phyloP scores from a whole-genome alignment of 176 grass and related monocot species.

The Dactylis glomerata region DNA sequence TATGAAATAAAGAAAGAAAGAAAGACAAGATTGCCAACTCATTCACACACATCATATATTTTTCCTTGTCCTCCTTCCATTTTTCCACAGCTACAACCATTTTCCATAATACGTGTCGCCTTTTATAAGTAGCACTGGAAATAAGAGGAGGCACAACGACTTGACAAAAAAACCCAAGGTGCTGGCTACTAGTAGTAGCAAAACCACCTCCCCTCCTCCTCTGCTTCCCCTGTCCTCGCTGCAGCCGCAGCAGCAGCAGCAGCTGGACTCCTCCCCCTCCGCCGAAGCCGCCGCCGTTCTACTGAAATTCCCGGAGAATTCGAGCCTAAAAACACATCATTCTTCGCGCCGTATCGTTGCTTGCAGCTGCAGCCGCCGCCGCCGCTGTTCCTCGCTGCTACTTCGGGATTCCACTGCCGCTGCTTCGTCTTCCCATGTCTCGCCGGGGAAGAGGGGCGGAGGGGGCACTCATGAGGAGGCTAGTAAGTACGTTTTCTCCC shows the following conservation, averaged over 20 bases:
- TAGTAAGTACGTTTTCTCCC: slow-evolving; percentile 73
- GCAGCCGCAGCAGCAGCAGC: slow-evolving; percentile 25
- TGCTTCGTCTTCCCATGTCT: slow-evolving; percentile 23
- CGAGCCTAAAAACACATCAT: not conserved
- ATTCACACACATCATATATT: not conserved
- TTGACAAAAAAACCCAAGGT: slow-evolving; percentile 9
- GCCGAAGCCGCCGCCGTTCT: not conserved
- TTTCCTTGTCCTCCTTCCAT: slow-evolving; percentile 1
- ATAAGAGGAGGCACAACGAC: not conserved
- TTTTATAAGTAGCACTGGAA: not conserved
- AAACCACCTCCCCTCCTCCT: not conserved
- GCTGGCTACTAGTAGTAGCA: not conserved
- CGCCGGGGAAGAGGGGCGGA: slow-evolving; percentile 17
- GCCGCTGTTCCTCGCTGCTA: not conserved
- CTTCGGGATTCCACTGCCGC: not conserved
- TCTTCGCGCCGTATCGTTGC: not conserved
- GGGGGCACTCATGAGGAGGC: slow-evolving; percentile 66
- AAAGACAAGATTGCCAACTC: slow-evolving; percentile 7
- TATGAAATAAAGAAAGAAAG: not conserved
- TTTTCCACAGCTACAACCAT: not conserved
- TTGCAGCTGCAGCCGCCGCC: not conserved
- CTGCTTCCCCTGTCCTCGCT: slow-evolving; percentile 2
- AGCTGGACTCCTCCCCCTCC: slow-evolving; percentile 6
- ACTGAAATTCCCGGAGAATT: not conserved
- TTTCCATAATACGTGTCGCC: not conserved